Conservation (phyloP, 2,329 filamentous ascomycete species). For the Claviceps citrina region DNA sequence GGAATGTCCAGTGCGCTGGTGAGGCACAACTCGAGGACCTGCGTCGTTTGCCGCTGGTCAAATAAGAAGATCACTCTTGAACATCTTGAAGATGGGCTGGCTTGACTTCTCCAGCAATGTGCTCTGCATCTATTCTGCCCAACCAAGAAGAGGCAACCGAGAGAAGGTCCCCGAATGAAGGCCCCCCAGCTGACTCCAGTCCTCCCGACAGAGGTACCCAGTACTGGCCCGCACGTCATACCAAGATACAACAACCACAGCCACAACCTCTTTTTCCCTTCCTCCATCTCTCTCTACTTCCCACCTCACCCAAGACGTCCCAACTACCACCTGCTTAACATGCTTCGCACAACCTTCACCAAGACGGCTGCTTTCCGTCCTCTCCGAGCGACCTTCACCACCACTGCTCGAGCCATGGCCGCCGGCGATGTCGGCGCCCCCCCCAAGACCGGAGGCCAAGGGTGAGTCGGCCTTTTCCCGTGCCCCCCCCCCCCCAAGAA, state of each 20-base stretch:
- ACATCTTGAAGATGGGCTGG: too few species aligned
- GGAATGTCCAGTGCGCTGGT: too few species aligned
- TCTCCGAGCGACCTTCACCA: conserved; percentile 44
- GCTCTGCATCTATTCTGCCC: too few species aligned
- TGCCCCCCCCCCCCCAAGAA: background rate
- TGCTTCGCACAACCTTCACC: conserved; percentile 52
- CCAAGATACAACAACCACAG: background rate
- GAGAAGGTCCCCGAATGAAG: too few species aligned
- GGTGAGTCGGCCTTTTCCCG: conserved; percentile 26
- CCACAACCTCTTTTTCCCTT: conserved; percentile 2
- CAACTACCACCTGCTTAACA: conserved; percentile 21
- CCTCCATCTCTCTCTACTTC: conserved; percentile 4
- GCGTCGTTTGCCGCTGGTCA: too few species aligned
- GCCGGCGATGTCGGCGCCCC: conserved; percentile 56
- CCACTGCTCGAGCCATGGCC: conserved; percentile 45
- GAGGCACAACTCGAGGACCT: too few species aligned
- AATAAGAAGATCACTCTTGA: too few species aligned
- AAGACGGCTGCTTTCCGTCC: conserved; percentile 40
- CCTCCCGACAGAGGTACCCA: too few species aligned
- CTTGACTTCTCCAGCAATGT: too few species aligned
- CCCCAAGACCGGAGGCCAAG: conserved; percentile 35
- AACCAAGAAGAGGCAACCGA: too few species aligned
- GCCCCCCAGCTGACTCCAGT: background rate
- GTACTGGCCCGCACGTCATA: conserved; percentile 7
- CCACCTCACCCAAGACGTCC: conserved; percentile 5